A percentile compares a stretch with the other conserved stretches of the same genome.
Conservation (phyloP, 2,329 filamentous ascomycete species). For the Corynespora cassiicola region DNA sequence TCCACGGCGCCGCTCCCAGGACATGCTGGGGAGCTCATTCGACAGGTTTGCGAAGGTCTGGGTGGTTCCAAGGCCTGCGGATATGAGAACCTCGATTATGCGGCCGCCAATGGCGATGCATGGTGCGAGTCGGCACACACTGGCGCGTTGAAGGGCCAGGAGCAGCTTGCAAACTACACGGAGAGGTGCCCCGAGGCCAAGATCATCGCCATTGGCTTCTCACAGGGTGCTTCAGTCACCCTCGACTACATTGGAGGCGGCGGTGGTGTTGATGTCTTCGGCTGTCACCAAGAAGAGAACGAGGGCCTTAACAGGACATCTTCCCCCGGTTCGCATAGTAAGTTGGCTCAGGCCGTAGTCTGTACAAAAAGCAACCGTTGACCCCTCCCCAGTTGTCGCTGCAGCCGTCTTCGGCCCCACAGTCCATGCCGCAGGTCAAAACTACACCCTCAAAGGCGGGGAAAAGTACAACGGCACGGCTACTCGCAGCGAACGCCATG, state of each 20-base stretch:
- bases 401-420: conserved; percentile 13
- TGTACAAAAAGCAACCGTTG: too few relatives aligned
- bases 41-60: conserved; percentile 9
- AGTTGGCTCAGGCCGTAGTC: too few relatives aligned
- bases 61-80: conserved; percentile 9
- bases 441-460: conserved; percentile 11
- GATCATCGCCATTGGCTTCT: conserved; percentile 17
- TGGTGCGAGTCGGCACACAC: conserved; percentile 17
- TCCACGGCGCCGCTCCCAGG: conserved; percentile 15
- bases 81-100: conserved; percentile 16
- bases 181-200: conserved; percentile 15
- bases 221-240: conserved; percentile 14
- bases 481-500: conserved; percentile 4
- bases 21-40: conserved; percentile 11
- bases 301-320: conserved; percentile 5
- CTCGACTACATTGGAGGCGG: conserved; percentile 20
- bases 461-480: conserved; percentile 11
- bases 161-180: conserved; percentile 15
- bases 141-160: conserved; percentile 12
- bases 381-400: conserved; percentile 10
- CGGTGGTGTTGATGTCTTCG: conserved; percentile 12
- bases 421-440: conserved; percentile 6
- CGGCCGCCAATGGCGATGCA: conserved; percentile 12
- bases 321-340: conserved; percentile 17
- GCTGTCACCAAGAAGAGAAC: conserved; percentile 13